Percentiles rank a stretch among this genome's conserved stretches.
Evolutionary conservation across 1,284 basidiomycete species (phyloP).

Genomic region (Puccinia triticina): DNA sequence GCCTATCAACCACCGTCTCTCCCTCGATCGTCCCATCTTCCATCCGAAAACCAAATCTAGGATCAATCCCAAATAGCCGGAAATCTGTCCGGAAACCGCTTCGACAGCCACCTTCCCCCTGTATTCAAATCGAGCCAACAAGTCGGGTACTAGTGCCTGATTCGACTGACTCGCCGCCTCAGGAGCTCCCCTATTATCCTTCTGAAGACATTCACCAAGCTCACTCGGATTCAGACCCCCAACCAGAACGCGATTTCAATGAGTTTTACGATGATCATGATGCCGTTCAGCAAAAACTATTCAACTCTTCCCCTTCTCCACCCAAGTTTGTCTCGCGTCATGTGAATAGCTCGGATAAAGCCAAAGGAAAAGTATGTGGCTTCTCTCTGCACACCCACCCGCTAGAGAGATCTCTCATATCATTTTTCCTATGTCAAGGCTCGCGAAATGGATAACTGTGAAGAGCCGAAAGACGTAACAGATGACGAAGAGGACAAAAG

Average conservation of each 20-base stretch:
- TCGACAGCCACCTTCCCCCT: conserved; percentile 1
- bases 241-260: neutral
- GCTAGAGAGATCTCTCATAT: neutral
- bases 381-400: neutral
- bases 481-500: neutral
- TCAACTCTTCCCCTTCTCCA: conserved; percentile 19
- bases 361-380: neutral
- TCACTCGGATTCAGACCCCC: neutral
- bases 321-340: neutral
- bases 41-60: neutral
- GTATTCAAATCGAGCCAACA: neutral
- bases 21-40: neutral
- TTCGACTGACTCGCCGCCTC: neutral
- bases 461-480: neutral
- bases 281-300: conserved; percentile 9
- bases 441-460: neutral
- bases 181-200: neutral
- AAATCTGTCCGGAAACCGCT: neutral
- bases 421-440: neutral
- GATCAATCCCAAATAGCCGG: neutral
- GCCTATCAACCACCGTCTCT: neutral
- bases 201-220: neutral
- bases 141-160: neutral
- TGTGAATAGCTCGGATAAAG: conserved; percentile 1
- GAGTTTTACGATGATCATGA: neutral